Evolutionary conservation across 1,284 basidiomycete species (phyloP), one percentile per base, ranked within the genome.

Genomic region (Mycosarcoma mackinlayi): DNA sequence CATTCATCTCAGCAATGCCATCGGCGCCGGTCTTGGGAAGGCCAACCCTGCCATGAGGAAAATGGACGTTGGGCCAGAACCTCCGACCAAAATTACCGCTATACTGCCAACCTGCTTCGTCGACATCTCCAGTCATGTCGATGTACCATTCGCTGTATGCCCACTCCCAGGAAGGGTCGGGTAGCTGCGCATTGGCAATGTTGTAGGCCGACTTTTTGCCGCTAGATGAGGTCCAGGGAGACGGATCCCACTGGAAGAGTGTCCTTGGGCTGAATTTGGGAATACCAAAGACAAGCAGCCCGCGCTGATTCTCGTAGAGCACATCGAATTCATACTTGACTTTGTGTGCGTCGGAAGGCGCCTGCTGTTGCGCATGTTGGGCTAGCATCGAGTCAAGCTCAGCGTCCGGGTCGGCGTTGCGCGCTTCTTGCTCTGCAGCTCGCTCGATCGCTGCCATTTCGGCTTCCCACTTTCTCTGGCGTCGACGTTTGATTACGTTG

Each of bases 41-140:
- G 1, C 71, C 66, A 4, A 66, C 16, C n/a, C 51, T 45, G 25
- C 64, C 64, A 31, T 70, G 66, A 18, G 57, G 69, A 21, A 68
- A 75, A 33, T 69, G 57, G 35, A 66, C 25, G 18, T 71, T 63
- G 41, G 63, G 60, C 63, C 67, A 70, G 60, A 71, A 65, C 10
- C 68, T 44, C 14, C 70, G 56, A 16, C 77, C 76, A 47, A 81
- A 82, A 44, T 72, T 73, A 49, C 75, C 71, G 35, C 73, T 72
- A 55, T 82, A 82, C 62, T 82, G 79, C 80, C 80, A 82, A 25
- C 80, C 80, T 3, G 77, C 73, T 56, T 82, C 79, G 38, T 82
- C 80, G 7, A 78, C 79, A 40, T 82, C 79, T 39, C 78, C 79
- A 0, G 76, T 75, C 80, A 82, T 82, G 63, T 82, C 80, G 57